Percentiles rank a stretch among this genome's conserved stretches.
Evolutionary conservation across 139 green algal genomes (phyloP).

Genomic region (Micractinium conductrix): DNA sequence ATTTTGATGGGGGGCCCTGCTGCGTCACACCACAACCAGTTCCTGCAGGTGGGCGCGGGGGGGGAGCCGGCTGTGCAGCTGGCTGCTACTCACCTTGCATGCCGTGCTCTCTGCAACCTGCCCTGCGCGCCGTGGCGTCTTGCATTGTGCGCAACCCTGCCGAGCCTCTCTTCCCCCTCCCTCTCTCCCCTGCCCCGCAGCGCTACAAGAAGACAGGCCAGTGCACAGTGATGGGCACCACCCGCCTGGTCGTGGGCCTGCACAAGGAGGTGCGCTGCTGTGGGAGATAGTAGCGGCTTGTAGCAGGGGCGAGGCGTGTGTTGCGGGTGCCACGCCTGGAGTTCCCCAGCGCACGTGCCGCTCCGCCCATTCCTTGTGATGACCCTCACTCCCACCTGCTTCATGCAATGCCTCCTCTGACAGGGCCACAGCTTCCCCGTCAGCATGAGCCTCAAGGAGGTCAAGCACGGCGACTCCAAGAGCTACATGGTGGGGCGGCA

Average conservation of each 20-base stretch:
- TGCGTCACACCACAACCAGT: constrained; percentile 15
- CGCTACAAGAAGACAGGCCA: constrained; percentile 32
- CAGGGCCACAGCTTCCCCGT: not conserved
- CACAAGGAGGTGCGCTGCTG: not conserved
- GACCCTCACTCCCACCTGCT: no score
- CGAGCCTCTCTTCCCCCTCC: no score
- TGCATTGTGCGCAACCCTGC: no score
- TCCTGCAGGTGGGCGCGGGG: no score
- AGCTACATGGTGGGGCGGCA: constrained; percentile 7
- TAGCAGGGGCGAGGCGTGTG: not conserved
- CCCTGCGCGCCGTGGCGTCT: no score
- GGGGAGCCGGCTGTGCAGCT: no score
- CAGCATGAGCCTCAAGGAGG: not conserved
- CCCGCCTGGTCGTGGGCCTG: not conserved
- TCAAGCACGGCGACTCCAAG: constrained; percentile 18
- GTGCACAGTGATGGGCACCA: constrained; percentile 4
- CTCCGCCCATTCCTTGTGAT: not conserved
- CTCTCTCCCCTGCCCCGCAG: no score
- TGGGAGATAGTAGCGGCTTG: not conserved
- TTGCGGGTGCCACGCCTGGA: not conserved
- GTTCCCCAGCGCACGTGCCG: not conserved
- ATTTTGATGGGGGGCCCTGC: constrained; percentile 65
- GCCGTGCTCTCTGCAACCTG: no score
- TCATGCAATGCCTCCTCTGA: no score
- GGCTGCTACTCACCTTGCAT: no score